These are phyloP conservation scores for Metarhizium anisopliae DNA, from an alignment of 2,329 filamentous ascomycete species.

Conservation along the genomic window DNA sequence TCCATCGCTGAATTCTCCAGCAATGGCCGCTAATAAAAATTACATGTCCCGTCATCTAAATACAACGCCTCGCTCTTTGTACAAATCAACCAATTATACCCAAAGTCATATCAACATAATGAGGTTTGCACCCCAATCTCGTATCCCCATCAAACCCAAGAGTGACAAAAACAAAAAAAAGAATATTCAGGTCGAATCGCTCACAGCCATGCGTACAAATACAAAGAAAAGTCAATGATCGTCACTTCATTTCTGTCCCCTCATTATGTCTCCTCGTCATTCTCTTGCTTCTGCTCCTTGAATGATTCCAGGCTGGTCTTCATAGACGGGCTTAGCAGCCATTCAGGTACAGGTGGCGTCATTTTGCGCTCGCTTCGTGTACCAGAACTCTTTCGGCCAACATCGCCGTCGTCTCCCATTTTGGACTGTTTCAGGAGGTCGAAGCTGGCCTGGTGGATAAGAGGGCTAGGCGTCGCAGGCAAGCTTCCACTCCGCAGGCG, in stretches of 20 bases:
- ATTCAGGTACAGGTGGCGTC: conserved; percentile 54
- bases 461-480: conserved; percentile 34
- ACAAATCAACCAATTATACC: neutral
- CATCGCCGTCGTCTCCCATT: neutral
- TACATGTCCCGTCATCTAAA: neutral
- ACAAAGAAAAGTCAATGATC: neutral
- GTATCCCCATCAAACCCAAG: neutral
- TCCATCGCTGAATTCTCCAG: neutral
- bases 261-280: neutral
- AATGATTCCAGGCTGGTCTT: conserved; percentile 28
- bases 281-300: neutral
- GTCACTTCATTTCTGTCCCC: neutral
- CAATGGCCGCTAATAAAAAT: neutral
- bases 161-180: neutral
- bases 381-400: neutral
- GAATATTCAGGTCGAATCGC: conserved; percentile 1
- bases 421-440: conserved; percentile 21
- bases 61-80: neutral
- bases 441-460: conserved; percentile 40
- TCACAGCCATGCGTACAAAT: neutral
- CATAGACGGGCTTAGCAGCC: conserved; percentile 46
- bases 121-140: neutral
- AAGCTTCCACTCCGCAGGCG: conserved; percentile 49
- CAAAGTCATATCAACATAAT: neutral
- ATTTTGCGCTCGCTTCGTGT: conserved; percentile 32